Evolutionary conservation across 2,329 filamentous ascomycete genomes (phyloP).

Genomic region (Daldinia sp.): DNA sequence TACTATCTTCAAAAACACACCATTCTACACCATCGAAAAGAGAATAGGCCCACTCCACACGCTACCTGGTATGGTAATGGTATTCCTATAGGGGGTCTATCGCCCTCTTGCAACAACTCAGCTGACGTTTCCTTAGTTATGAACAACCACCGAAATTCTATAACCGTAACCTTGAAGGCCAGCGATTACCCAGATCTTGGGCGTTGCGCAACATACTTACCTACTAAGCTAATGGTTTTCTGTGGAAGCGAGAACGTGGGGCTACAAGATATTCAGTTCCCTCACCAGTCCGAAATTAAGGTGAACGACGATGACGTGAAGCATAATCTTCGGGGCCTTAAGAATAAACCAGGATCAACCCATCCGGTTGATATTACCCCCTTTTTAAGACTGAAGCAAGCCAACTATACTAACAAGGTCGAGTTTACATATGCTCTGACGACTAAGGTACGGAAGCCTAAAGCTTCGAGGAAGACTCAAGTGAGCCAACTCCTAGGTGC

Average conservation of each 20-base stretch:
- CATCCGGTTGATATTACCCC: slow-evolving; percentile 91
- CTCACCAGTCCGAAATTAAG: slow-evolving; percentile 91
- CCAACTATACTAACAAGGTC: slow-evolving; percentile 79
- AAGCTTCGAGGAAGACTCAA: slow-evolving; percentile 42
- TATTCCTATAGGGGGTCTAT: no score
- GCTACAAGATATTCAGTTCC: slow-evolving; percentile 85
- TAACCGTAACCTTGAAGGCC: slow-evolving; percentile 59
- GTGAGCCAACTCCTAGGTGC: slow-evolving; percentile 46
- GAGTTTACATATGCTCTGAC: slow-evolving; percentile 94
- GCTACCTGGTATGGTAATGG: slow-evolving; percentile 76
- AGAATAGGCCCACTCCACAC: slow-evolving; percentile 73
- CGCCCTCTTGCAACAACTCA: neutral
- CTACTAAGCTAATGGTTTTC: slow-evolving; percentile 82
- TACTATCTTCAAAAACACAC: slow-evolving; percentile 75
- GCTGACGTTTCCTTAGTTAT: slow-evolving; percentile 58
- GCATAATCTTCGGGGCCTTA: slow-evolving; percentile 92
- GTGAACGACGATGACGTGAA: slow-evolving; percentile 90
- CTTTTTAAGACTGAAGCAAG: slow-evolving; percentile 74
- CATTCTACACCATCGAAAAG: slow-evolving; percentile 81
- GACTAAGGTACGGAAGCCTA: slow-evolving; percentile 73
- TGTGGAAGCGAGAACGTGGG: slow-evolving; percentile 76
- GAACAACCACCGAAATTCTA: slow-evolving; percentile 66
- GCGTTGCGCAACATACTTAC: slow-evolving; percentile 70
- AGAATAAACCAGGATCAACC: slow-evolving; percentile 96
- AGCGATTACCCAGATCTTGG: slow-evolving; percentile 66